Conservation (phyloP, 2,329 filamentous ascomycete species). For the Sporothrix humicola region DNA sequence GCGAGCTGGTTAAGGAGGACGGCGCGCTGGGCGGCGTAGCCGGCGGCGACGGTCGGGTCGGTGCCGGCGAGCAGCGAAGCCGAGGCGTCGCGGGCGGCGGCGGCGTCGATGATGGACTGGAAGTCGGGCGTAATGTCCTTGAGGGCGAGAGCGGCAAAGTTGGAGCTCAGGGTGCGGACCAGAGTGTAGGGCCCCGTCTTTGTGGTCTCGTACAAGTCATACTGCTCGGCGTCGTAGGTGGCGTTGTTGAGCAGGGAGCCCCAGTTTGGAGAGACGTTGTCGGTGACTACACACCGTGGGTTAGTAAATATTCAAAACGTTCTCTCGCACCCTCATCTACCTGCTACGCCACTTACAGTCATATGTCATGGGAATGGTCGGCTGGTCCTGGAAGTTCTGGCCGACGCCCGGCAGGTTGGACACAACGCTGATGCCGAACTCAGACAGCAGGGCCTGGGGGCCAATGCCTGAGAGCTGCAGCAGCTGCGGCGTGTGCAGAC, state of each 20-base stretch:
- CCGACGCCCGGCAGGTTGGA: conserved; percentile 49
- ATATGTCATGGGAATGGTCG: conserved; percentile 37
- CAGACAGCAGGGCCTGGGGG: conserved; percentile 49
- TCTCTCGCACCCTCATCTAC: too few relatives aligned
- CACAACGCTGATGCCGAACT: conserved; percentile 48
- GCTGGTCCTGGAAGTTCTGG: conserved; percentile 49
- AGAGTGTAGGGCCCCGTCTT: conserved; percentile 44
- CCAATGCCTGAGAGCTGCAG: conserved; percentile 56
- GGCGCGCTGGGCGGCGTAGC: conserved; percentile 46
- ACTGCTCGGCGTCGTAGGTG: conserved; percentile 45
- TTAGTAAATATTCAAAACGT: too few relatives aligned
- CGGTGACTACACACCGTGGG: too few relatives aligned
- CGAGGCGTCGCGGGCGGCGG: conserved; percentile 11
- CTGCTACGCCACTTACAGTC: conserved; percentile 26
- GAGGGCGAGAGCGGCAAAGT: conserved; percentile 46
- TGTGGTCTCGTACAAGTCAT: conserved; percentile 43
- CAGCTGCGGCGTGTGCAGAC: conserved; percentile 51
- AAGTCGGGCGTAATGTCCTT: conserved; percentile 43
- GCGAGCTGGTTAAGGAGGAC: conserved; percentile 43
- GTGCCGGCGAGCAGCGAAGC: conserved; percentile 45
- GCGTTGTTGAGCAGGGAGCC: conserved; percentile 44
- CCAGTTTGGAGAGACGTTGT: conserved; percentile 42
- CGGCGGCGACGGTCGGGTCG: conserved; percentile 47
- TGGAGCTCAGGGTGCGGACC: conserved; percentile 41
- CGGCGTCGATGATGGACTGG: conserved; percentile 40